Percentiles rank a stretch among this genome's conserved stretches.
These are phyloP conservation scores for Astrocystis sublimbata DNA, from an alignment of 495 filamentous ascomycete genomes.

Conservation along the genomic window DNA sequence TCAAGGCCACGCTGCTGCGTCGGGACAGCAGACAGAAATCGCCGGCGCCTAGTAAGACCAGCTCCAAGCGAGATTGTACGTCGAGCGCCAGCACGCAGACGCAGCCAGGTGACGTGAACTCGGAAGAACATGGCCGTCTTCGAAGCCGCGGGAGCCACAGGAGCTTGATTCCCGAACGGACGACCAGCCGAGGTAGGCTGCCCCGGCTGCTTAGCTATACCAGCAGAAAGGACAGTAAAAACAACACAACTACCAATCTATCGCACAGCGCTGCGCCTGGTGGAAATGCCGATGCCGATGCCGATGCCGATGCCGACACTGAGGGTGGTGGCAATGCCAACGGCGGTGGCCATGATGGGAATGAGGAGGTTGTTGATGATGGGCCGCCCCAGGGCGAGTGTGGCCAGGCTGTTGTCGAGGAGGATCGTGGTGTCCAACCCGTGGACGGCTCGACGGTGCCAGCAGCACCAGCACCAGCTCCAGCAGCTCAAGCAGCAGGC, in stretches of 20 bases:
- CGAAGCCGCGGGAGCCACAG: background rate
- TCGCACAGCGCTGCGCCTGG: background rate
- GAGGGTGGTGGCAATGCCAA: background rate
- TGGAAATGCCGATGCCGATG: background rate
- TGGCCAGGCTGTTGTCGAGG: background rate
- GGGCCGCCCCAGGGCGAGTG: background rate
- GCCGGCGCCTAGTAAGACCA: slow-evolving; percentile 35
- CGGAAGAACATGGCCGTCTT: slow-evolving; percentile 16
- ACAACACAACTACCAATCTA: background rate
- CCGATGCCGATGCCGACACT: background rate
- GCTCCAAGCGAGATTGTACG: slow-evolving; percentile 23
- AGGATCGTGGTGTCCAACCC: background rate
- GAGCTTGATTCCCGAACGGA: slow-evolving; percentile 5
- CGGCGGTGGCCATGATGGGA: too few species aligned
- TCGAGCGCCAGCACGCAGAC: slow-evolving; percentile 30
- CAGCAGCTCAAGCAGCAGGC: background rate
- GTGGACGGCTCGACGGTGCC: slow-evolving; percentile 6
- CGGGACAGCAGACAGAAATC: slow-evolving; percentile 43
- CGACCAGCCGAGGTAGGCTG: background rate
- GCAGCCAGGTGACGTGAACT: slow-evolving; percentile 27
- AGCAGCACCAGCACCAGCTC: background rate
- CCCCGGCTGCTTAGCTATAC: background rate
- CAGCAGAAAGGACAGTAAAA: background rate
- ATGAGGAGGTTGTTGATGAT: background rate
- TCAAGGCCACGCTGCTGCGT: slow-evolving; percentile 50